Evolutionary conservation across 805 yeast genomes (phyloP).

Genomic region (Candida peoriensis): DNA sequence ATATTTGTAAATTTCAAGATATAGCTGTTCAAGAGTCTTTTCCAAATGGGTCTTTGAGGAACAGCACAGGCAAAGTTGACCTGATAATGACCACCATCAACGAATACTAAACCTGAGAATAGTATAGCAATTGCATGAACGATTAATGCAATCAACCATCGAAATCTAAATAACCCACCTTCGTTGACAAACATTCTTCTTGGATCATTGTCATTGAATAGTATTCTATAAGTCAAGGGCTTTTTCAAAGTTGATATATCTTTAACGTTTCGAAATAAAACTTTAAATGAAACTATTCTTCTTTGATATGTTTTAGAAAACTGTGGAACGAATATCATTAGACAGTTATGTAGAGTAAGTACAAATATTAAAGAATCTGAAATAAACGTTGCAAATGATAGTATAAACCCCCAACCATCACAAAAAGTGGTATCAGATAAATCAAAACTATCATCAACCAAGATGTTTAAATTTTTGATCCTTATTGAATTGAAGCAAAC

Average conservation of each 20-base stretch:
- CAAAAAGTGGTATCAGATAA: conserved; percentile 10
- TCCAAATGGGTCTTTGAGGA: conserved; percentile 17
- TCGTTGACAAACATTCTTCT: conserved; percentile 11
- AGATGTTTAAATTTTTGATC: not conserved
- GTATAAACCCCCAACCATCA: conserved; percentile 18
- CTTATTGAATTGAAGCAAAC: not conserved
- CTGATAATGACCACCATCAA: conserved; percentile 9
- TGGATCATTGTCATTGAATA: not conserved
- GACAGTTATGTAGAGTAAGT: conserved; percentile 19
- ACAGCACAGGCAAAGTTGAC: conserved; percentile 14
- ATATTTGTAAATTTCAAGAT: conserved; percentile 15
- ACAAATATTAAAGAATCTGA: conserved; percentile 17
- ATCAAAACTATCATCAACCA: not conserved
- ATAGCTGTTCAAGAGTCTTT: conserved; percentile 15
- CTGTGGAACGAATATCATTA: conserved; percentile 16
- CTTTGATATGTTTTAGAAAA: conserved; percentile 8
- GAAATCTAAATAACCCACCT: conserved; percentile 19
- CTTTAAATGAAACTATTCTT: conserved; percentile 6
- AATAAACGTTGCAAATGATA: conserved; percentile 7
- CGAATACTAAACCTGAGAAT: conserved; percentile 11
- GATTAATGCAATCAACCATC: conserved; percentile 1
- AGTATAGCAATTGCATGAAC: conserved; percentile 1
- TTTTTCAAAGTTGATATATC: not conserved
- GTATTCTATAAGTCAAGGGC: not conserved
- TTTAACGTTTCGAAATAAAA: conserved; percentile 4